These are phyloP conservation scores for Actinomucor elegans DNA, from an alignment of 371 early-diverging fungal genomes.

Conservation along the genomic window DNA sequence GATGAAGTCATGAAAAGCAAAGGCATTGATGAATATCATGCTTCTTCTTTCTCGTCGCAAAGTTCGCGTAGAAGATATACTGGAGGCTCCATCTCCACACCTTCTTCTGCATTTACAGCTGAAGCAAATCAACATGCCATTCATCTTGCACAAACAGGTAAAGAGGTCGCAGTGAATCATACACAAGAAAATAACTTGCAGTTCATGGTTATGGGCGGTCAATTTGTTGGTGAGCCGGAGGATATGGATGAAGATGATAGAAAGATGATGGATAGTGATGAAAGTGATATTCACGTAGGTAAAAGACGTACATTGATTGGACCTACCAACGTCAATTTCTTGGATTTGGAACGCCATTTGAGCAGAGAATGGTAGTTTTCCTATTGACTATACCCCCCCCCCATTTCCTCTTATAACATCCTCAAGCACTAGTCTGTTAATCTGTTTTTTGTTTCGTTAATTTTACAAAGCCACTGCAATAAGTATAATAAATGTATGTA, in stretches of 20 bases:
- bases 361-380: slow-evolving; percentile 23
- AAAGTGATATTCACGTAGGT: slow-evolving; percentile 12
- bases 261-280: slow-evolving; percentile 24
- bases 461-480: too few species aligned
- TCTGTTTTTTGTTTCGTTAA: too few species aligned
- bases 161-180: slow-evolving; percentile 15
- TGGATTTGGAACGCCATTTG: slow-evolving; percentile 24
- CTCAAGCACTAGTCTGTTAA: too few species aligned
- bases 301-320: slow-evolving; percentile 21
- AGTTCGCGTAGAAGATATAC: slow-evolving; percentile 35
- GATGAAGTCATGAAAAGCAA: slow-evolving; percentile 35
- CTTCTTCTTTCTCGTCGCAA: not conserved
- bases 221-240: slow-evolving; percentile 31
- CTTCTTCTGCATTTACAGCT: slow-evolving; percentile 29
- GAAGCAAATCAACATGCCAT: slow-evolving; percentile 40
- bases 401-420: not conserved
- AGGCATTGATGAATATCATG: slow-evolving; percentile 5
- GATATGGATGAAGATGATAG: slow-evolving; percentile 34
- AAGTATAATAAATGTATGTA: too few species aligned
- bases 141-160: slow-evolving; percentile 32
- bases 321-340: slow-evolving; percentile 18
- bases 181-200: not conserved
- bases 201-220: slow-evolving; percentile 14
- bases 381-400: not conserved
- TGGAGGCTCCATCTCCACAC: slow-evolving; percentile 43